These are phyloP conservation scores for Cryomyces minteri DNA, from an alignment of 495 filamentous ascomycete species.

Conservation along the genomic window DNA sequence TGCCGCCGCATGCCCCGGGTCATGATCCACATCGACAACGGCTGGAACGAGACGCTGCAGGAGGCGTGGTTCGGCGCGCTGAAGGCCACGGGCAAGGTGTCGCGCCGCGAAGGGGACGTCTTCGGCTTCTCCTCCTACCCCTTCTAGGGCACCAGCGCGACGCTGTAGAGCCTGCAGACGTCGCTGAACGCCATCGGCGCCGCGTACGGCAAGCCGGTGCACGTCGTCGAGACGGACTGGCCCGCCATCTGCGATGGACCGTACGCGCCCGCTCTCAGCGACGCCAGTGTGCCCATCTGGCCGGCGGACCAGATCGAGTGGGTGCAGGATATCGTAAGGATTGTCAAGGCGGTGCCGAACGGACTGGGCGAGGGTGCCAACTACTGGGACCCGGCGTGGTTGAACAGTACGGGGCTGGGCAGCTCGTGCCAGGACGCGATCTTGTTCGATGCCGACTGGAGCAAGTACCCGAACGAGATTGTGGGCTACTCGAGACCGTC, in stretches of 20 bases:
- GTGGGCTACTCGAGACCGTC: constrained; percentile 15
- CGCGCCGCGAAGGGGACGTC: constrained; percentile 21
- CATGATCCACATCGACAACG: constrained; percentile 30
- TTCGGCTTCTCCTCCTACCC: constrained; percentile 29
- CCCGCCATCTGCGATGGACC: constrained; percentile 22
- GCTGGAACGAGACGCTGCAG: constrained; percentile 25
- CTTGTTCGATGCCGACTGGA: constrained; percentile 20
- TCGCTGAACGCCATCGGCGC: constrained; percentile 19
- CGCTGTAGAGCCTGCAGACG: constrained; percentile 18
- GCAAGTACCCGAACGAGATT: constrained; percentile 11
- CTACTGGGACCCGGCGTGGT: constrained; percentile 29
- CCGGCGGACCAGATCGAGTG: constrained; percentile 22
- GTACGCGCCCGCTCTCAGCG: constrained; percentile 15
- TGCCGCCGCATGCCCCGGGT: constrained; percentile 18
- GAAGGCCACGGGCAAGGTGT: constrained; percentile 16
- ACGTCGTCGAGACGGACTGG: constrained; percentile 29
- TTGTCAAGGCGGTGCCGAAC: constrained; percentile 16
- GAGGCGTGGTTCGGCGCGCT: constrained; percentile 25
- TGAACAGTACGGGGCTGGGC: constrained; percentile 20
- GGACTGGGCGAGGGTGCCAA: constrained; percentile 22
- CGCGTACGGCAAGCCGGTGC: constrained; percentile 25
- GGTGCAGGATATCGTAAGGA: constrained; percentile 17
- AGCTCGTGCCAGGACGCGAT: constrained; percentile 19
- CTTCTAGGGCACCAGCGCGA: constrained; percentile 26
- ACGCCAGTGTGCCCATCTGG: constrained; percentile 20